Base-by-base conservation (phyloP, 116 monocot species). In the Zostera marina region DNA sequence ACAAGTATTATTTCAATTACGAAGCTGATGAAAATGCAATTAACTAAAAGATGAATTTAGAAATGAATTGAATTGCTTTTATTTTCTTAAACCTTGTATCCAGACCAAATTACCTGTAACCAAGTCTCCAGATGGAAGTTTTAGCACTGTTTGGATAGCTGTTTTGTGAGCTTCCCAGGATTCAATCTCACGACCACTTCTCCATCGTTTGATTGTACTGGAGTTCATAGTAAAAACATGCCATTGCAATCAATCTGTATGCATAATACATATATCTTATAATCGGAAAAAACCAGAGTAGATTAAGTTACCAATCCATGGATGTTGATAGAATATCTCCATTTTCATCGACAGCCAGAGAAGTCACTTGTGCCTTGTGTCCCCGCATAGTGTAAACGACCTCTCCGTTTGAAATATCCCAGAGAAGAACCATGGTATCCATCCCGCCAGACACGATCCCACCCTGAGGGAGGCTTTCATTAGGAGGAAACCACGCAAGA, bases 401-500 rank as follows among this genome's bases (percentile, higher is more conserved):
- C 68, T 77, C 77, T 11, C 82, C 74, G 9, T 40, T 74, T 4
- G 41, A 42, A 70, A 98, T 43, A 63, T 98, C 90, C 83, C 86
- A 96, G 12, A 85, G 68, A 57, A 98, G 17, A 11, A 98, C 78
- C 17, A 80, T 69, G 0, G 85, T 75, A 52, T 90, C 98, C 85
- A 98, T 85, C 42, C 98, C 98, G 2, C 98, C 89, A 0, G 98
- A 98, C 26, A 86, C 90, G 15, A 98, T 51, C 56, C 72, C 89
- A 2, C 98, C 98, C 43, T 85, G 78, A 5, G 62, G 64, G 11
- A 98, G 80, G 11, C 58, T 63, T 13, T 89, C 86, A 8, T 59
- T 48, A 1, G 90, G 86, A 43, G 82, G 67, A 5, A 98, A 68
- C 85, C 86, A 89, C 13, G 86, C 89, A n/a, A 98, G 6, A 1